phyloP scores from a whole-genome alignment of 2,329 filamentous ascomycete species.

The Fusarium tjaetaba region DNA sequence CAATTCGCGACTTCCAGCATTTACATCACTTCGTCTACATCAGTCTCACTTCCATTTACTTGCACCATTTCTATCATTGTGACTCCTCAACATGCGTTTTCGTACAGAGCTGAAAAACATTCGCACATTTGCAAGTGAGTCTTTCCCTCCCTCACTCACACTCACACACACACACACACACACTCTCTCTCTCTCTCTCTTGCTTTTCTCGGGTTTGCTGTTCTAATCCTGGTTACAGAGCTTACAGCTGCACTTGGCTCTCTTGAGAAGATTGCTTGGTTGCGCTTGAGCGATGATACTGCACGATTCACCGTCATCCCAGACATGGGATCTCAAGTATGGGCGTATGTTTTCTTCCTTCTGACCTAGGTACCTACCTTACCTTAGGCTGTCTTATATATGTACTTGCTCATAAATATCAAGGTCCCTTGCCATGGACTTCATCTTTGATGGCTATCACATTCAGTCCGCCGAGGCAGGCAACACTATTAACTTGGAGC shows the following conservation, averaged over 20 bases:
- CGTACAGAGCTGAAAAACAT: constrained; percentile 73
- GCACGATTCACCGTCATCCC: constrained; percentile 96
- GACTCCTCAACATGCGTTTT: constrained; percentile 65
- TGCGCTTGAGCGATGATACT: constrained; percentile 86
- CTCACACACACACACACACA: too few species aligned
- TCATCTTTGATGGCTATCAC: constrained; percentile 86
- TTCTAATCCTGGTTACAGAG: constrained; percentile 53
- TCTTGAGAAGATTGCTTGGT: constrained; percentile 86
- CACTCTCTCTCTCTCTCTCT: background rate
- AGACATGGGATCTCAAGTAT: constrained; percentile 94
- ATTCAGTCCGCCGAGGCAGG: constrained; percentile 83
- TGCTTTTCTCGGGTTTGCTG: background rate
- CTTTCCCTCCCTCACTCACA: background rate
- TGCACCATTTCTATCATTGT: background rate
- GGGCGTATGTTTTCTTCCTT: constrained; percentile 72
- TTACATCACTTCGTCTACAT: constrained; percentile 8
- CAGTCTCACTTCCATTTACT: background rate
- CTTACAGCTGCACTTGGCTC: constrained; percentile 71
- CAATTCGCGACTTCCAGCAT: constrained; percentile 18
- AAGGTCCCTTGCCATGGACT: constrained; percentile 73
- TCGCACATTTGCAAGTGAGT: constrained; percentile 70
- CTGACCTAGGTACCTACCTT: background rate
- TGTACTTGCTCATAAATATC: constrained; percentile 3
- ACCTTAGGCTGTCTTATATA: background rate
- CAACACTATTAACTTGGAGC: constrained; percentile 96